These are phyloP conservation scores for Fusarium globosum DNA, from an alignment of 2,329 filamentous ascomycete species.

Conservation along the genomic window DNA sequence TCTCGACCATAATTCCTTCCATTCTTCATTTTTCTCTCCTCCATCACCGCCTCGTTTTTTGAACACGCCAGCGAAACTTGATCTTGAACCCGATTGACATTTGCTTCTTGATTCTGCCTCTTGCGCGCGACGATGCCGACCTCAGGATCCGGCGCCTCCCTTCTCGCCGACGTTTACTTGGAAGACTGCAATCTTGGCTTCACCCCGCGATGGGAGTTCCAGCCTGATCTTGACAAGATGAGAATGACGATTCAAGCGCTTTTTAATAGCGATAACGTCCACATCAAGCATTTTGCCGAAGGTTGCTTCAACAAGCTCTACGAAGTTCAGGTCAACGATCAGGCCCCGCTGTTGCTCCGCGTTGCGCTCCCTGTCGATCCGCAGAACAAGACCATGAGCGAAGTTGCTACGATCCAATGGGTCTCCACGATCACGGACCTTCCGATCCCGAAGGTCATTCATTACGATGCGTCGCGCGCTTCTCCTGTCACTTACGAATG, in stretches of 20 bases:
- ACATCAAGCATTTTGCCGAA: slow-evolving; percentile 20
- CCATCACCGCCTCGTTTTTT: not conserved
- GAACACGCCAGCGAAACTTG: not conserved
- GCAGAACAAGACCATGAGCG: slow-evolving; percentile 50
- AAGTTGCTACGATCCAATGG: slow-evolving; percentile 54
- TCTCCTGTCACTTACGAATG: slow-evolving; percentile 55
- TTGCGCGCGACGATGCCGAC: not conserved
- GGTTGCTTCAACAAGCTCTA: slow-evolving; percentile 45
- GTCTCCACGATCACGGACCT: slow-evolving; percentile 46
- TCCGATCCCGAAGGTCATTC: slow-evolving; percentile 49
- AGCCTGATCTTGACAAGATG: slow-evolving; percentile 15
- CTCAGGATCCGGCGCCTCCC: not conserved
- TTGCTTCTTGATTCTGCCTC: not conserved
- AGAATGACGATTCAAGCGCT: not conserved
- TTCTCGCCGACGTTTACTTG: not conserved
- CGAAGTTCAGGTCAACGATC: not conserved
- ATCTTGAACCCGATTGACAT: fast-evolving
- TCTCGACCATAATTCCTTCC: not conserved
- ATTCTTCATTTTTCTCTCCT: not conserved
- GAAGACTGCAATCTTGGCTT: not conserved
- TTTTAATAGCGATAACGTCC: not conserved
- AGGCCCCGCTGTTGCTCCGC: slow-evolving; percentile 44
- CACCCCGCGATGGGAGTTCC: slow-evolving; percentile 25
- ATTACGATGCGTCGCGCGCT: slow-evolving; percentile 44
- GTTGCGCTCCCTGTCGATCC: slow-evolving; percentile 53